Percentiles rank a stretch among this genome's conserved stretches.
Conservation (phyloP, 75 land plant species). For the Sequoiadendron giganteum region DNA sequence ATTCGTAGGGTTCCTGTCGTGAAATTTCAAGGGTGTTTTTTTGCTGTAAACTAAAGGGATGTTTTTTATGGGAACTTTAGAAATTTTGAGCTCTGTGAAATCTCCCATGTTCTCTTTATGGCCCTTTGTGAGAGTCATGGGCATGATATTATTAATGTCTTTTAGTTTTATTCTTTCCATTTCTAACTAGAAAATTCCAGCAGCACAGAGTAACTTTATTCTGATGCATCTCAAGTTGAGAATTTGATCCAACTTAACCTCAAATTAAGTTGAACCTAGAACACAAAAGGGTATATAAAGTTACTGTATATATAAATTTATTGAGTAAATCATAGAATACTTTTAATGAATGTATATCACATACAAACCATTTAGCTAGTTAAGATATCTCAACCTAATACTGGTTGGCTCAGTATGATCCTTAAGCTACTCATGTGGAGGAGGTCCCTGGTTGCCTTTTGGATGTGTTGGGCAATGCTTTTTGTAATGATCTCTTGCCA, state of each 20-base stretch:
- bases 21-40: neutral
- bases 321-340: neutral
- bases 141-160: neutral
- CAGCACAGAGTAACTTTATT: neutral
- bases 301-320: too few relatives aligned
- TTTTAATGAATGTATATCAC: neutral
- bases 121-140: neutral
- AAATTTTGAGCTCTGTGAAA: neutral
- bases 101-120: neutral
- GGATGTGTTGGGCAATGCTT: too few relatives aligned
- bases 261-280: too few relatives aligned
- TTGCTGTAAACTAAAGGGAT: neutral
- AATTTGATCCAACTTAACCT: neutral
- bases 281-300: too few relatives aligned
- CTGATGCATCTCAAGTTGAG: neutral
- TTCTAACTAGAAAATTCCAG: neutral
- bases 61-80: neutral
- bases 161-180: neutral
- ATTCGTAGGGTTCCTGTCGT: neutral
- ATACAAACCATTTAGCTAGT: neutral
- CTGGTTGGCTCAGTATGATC: neutral
- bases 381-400: neutral
- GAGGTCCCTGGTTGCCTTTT: too few relatives aligned
- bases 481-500: too few relatives aligned
- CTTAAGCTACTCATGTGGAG: too few relatives aligned